Evolutionary conservation across 208 protist species (phyloP).

Genomic region (Lotmaria passim): DNA sequence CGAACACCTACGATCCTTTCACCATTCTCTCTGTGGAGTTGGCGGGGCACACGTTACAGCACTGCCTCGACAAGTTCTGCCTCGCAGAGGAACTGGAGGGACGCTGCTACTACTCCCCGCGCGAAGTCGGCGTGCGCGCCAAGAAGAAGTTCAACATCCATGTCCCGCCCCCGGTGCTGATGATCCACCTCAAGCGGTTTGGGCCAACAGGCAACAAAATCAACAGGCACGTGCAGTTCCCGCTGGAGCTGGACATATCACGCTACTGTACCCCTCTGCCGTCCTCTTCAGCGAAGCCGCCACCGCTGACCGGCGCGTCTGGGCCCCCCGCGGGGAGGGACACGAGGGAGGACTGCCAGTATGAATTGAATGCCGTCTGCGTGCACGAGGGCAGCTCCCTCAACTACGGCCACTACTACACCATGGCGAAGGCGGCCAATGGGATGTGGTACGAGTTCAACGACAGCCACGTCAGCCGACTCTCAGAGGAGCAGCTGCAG

Average conservation of each 20-base stretch:
- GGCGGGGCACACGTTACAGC: slow-evolving; percentile 64
- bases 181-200: slow-evolving; percentile 93
- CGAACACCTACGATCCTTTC: slow-evolving; percentile 90
- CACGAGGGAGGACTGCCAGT: slow-evolving; percentile 33
- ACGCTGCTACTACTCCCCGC: slow-evolving; percentile 74
- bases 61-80: slow-evolving; percentile 84
- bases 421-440: slow-evolving; percentile 78
- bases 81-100: slow-evolving; percentile 73
- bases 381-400: slow-evolving; percentile 87
- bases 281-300: background rate
- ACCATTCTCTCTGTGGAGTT: slow-evolving; percentile 83
- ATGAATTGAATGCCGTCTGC: slow-evolving; percentile 90
- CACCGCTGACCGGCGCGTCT: slow-evolving; percentile 1
- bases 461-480: slow-evolving; percentile 68
- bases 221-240: slow-evolving; percentile 70
- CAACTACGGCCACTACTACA: slow-evolving; percentile 92
- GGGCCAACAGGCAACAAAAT: slow-evolving; percentile 66
- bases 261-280: slow-evolving; percentile 55
- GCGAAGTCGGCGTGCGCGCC: slow-evolving; percentile 77
- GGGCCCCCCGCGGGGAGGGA: background rate
- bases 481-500: slow-evolving; percentile 71
- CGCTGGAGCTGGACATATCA: slow-evolving; percentile 59
- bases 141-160: slow-evolving; percentile 86
- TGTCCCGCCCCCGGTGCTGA: slow-evolving; percentile 78
- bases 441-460: slow-evolving; percentile 90